A percentile compares a stretch with the other conserved stretches of the same genome.
These are phyloP conservation scores for Aspergillus spinulosporus DNA, from an alignment of 2,329 filamentous ascomycete genomes.

Conservation along the genomic window DNA sequence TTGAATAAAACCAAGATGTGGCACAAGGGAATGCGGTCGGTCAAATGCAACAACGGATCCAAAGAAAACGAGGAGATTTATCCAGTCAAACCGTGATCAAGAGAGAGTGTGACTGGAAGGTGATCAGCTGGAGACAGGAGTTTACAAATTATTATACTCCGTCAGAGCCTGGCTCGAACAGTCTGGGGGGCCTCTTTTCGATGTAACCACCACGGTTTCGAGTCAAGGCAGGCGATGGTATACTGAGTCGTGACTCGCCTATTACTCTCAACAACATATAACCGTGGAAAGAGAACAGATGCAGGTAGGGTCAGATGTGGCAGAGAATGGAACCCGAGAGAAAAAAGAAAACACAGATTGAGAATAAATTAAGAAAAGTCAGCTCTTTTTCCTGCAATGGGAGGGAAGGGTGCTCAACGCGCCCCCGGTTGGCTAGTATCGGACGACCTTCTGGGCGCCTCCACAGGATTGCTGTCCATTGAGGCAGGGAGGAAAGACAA, in stretches of 20 bases:
- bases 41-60: constrained; percentile 17
- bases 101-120: constrained; percentile 15
- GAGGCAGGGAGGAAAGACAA: constrained; percentile 20
- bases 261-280: constrained; percentile 23
- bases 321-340: constrained; percentile 17
- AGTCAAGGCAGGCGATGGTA: constrained; percentile 24
- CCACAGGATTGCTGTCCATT: constrained; percentile 19
- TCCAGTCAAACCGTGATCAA: constrained; percentile 13
- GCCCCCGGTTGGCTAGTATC: constrained; percentile 21
- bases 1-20: constrained; percentile 11
- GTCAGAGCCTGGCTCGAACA: constrained; percentile 5
- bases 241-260: constrained; percentile 22
- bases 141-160: constrained; percentile 21
- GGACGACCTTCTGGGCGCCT: constrained; percentile 21
- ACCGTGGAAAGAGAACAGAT: constrained; percentile 19
- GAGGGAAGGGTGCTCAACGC: constrained; percentile 15
- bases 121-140: constrained; percentile 21
- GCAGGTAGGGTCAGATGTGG: constrained; percentile 13
- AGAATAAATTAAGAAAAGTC: constrained; percentile 17
- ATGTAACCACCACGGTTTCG: constrained; percentile 25
- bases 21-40: constrained; percentile 13
- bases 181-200: constrained; percentile 15
- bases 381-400: constrained; percentile 19
- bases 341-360: constrained; percentile 12
- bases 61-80: constrained; percentile 13